Evolutionary conservation across 2,329 filamentous ascomycete genomes (phyloP).

Genomic region (Xylaria arbuscula): DNA sequence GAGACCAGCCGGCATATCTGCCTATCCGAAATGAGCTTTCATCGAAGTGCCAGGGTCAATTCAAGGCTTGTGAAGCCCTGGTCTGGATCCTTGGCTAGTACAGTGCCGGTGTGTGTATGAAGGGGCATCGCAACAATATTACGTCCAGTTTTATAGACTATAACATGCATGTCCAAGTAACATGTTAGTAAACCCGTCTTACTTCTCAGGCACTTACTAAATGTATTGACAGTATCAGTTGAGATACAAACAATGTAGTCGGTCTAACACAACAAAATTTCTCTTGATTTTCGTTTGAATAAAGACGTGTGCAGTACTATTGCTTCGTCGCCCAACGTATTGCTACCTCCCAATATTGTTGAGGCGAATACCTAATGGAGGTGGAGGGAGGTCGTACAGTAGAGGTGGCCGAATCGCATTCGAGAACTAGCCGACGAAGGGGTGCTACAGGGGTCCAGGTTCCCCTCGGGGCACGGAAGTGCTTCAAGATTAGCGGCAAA

Average conservation of each 20-base stretch:
- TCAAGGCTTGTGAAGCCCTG: conserved; percentile 17
- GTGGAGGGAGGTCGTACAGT: background rate
- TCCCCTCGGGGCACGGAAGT: conserved; percentile 44
- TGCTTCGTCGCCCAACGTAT: background rate
- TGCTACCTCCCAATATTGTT: background rate
- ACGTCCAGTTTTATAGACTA: background rate
- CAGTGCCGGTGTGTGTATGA: background rate
- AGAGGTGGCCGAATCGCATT: conserved; percentile 23
- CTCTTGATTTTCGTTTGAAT: background rate
- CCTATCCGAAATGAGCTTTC: conserved; percentile 33
- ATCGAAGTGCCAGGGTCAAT: conserved; percentile 12
- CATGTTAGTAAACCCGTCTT: background rate
- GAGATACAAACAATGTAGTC: background rate
- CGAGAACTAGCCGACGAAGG: conserved; percentile 41
- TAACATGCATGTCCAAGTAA: conserved; percentile 1
- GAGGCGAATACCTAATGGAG: background rate
- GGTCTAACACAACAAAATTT: background rate
- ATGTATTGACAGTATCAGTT: background rate
- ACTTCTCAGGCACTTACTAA: background rate
- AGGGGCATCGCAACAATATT: background rate
- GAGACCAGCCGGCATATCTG: conserved; percentile 14
- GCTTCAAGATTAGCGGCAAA: conserved; percentile 45
- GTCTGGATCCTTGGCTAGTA: background rate
- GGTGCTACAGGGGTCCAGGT: conserved; percentile 35
- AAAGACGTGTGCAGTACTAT: no score